phyloP scores from a whole-genome alignment of 805 yeast genomes.

The Saccharomycopsis sp. region DNA sequence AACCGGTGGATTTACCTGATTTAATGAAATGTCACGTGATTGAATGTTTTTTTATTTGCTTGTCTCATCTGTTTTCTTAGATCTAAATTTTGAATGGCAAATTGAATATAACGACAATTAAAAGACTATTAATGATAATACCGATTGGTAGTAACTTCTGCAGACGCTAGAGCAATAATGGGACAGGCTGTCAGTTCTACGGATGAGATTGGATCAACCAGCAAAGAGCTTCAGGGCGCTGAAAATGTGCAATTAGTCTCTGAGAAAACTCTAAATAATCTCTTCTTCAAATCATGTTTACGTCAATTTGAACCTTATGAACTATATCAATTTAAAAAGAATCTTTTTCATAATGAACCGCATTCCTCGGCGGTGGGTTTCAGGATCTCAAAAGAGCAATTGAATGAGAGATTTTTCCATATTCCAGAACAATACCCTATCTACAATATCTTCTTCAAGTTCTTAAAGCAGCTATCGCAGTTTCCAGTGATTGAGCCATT shows the following conservation, averaged over 20 bases:
- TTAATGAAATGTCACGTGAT: not conserved
- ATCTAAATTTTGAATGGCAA: not conserved
- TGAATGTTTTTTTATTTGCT: not conserved
- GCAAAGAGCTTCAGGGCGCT: not conserved
- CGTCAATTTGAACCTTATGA: conserved; percentile 12
- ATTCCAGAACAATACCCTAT: conserved; percentile 2
- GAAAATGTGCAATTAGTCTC: not conserved
- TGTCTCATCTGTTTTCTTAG: not conserved
- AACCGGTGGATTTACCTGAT: too few relatives aligned
- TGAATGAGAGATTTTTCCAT: conserved; percentile 8
- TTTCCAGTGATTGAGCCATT: conserved; percentile 9
- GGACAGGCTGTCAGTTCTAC: not conserved
- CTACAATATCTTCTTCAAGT: conserved; percentile 13
- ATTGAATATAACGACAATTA: not conserved
- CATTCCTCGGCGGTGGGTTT: not conserved
- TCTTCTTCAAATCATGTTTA: conserved; percentile 9
- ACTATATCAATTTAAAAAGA: conserved; percentile 6
- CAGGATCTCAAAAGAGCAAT: not conserved
- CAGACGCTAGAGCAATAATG: not conserved
- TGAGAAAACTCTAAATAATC: not conserved
- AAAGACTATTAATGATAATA: too few relatives aligned
- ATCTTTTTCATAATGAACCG: not conserved
- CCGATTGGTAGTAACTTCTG: not conserved
- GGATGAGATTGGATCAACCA: not conserved
- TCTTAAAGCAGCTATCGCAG: conserved; percentile 8